A percentile compares a stretch with the other conserved stretches of the same genome.
Evolutionary conservation across 257 asterid species (phyloP).

Genomic region (Thymus mandschuricus): DNA sequence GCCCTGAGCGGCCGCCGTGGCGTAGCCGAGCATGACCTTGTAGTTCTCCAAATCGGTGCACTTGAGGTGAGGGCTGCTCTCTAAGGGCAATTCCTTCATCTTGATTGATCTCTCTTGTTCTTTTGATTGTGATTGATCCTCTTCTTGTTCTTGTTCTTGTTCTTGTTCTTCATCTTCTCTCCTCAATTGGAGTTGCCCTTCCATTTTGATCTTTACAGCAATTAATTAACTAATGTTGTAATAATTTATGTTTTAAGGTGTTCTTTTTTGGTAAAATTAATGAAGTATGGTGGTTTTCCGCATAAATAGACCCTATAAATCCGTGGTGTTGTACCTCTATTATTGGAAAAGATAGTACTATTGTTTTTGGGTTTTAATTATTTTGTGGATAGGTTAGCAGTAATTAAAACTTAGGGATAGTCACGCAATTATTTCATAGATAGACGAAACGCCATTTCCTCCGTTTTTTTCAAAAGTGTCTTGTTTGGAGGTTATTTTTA

Average conservation of each 20-base stretch:
- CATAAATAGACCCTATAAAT: conserved; percentile 31
- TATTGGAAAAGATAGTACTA: neutral
- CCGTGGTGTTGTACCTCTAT: conserved; percentile 26
- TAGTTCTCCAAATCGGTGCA: conserved; percentile 35
- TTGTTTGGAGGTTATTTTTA: no score
- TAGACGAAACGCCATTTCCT: neutral
- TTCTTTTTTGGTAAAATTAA: neutral
- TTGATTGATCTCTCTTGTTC: conserved; percentile 14
- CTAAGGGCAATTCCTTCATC: conserved; percentile 31
- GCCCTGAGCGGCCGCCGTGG: conserved; percentile 22
- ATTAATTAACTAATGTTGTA: neutral
- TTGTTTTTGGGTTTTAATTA: neutral
- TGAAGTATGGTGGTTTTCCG: conserved; percentile 17
- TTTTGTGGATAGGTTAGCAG: neutral
- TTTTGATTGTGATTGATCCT: neutral
- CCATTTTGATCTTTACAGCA: neutral
- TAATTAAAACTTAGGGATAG: no score
- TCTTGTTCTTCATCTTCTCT: conserved; percentile 27
- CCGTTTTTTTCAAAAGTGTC: no score
- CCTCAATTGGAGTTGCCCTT: conserved; percentile 37
- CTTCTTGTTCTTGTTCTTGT: neutral
- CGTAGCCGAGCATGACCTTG: conserved; percentile 24
- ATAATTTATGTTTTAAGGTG: neutral
- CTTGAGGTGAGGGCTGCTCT: conserved; percentile 38
- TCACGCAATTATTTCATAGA: neutral